Evolutionary conservation across 2,329 filamentous ascomycete genomes (phyloP), one percentile per base, ranked within the genome.

Genomic region (Monilinia polystroma): DNA sequence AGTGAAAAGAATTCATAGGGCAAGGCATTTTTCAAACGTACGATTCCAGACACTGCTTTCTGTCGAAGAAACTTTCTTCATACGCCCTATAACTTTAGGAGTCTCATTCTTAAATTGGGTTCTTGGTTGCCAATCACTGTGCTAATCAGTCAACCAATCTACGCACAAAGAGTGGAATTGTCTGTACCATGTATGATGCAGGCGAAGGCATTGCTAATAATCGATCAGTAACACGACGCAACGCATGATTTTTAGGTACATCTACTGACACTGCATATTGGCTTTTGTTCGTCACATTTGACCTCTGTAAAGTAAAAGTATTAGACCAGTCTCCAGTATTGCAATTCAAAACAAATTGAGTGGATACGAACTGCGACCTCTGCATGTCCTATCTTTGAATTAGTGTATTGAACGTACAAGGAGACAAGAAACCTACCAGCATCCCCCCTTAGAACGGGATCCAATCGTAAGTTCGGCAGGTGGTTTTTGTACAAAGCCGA

Each of bases 21-120:
- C n/a, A 29, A 52, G 20, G 6, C 4, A n/a, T 45, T 26, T 14
- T 23, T 43, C 14, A 29, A 35, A 66, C 82, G 76, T 78, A 85
- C 83, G 78, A 76, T 86, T 83, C 84, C 84, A 87, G 51, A 86
- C 81, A 55, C 78, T 74, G 70, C 82, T 85, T 23, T 81, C 82
- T n/a, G 77, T 74, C 4, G 78, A 82, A 45, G 79, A 81, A 54
- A 85, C 80, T 70, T 84, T 80, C 60, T 79, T 76, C 80, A 82
- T 83, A n/a, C 81, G 79, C 63, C 81, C 80, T 68, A 82, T 79
- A 45, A 83, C 79, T 63, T 82, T 79, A 45, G 77, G 75, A n/a
- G 82, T 84, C 70, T 84, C 82, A 73, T 84, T 80, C 69, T 81
- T 79, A 72, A 84, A 84, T n/a, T 80, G 78, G n/a, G 84, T 78